Evolutionary conservation across 371 early-diverging fungal species (phyloP), one percentile per base, ranked within the genome.

Genomic region (Mycotypha africana): DNA sequence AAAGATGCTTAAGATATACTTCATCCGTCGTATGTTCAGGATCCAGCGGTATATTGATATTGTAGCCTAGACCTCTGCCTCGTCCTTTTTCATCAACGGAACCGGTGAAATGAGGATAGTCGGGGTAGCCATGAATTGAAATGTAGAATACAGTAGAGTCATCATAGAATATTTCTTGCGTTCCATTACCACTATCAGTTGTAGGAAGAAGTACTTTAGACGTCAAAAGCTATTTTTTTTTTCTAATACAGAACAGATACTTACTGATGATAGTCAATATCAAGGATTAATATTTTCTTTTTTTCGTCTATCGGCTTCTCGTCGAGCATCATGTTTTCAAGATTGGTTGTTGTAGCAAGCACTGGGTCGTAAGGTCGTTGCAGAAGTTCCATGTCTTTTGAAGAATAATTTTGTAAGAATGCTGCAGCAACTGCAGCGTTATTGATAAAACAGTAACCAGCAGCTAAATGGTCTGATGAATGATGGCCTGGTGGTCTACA

Each of bases 401-500:
- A 19, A 3, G 53, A 51, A 39, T 67, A 60, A 15, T 70, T 62
- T 24, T 82, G 80, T 11, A 82, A 31, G 52, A 76, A 77, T n/a
- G 76, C 68, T 12, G 82, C 51, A 4, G 67, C 77, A 26, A 82
- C 71, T 17, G 78, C 81, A 1, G 65, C 76, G 56, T 81, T 82
- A 48, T 83, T 82, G 32, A 83, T 47, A 50, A 65, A 77, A 38
- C 79, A 80, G 20, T 73, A 79, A 4, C 63, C 81, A 22, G 76
- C 83, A 30, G 79, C 76, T 28, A 79, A 38, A 24, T 78, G 65
- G 19, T 67, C 49, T 30, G 74, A 63, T 0, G 83, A 79, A 48
- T 82, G 83, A 40, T 82, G 83, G 0, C 83, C 84, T 1, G 85
- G 87, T 3, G 85, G 87, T 30, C 87, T 63, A 45, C 81, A 83